A percentile compares a stretch with the other conserved stretches of the same genome.
Conservation (phyloP, 495 filamentous ascomycete species). For the Penicillium malachiteum region DNA sequence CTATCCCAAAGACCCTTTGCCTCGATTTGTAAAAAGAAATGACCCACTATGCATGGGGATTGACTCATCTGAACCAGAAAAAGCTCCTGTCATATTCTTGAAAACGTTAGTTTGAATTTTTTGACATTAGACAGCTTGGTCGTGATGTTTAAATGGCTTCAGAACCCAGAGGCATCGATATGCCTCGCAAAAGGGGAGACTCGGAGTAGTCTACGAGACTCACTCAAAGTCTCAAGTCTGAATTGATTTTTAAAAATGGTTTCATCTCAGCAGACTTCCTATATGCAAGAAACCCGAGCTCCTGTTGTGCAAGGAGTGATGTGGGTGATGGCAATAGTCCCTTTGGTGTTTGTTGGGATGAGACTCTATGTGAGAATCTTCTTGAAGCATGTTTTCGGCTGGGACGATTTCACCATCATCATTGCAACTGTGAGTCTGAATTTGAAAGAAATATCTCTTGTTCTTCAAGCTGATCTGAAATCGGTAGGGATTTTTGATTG, state of each 20-base stretch:
- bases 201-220: too few relatives aligned
- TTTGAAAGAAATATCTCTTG: neutral
- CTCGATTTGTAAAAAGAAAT: neutral
- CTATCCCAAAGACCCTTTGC: neutral
- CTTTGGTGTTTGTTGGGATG: constrained; percentile 20
- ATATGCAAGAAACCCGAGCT: constrained; percentile 12
- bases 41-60: neutral
- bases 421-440: constrained; percentile 19
- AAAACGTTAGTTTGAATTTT: constrained; percentile 1
- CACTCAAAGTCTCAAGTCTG: neutral
- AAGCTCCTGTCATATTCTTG: neutral
- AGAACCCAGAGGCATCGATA: neutral
- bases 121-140: neutral
- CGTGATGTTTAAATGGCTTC: constrained; percentile 6
- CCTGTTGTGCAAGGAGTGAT: constrained; percentile 25
- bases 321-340: constrained; percentile 26
- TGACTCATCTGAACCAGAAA: constrained; percentile 4
- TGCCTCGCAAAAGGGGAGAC: neutral
- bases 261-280: neutral
- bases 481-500: constrained; percentile 18
- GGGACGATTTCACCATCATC: constrained; percentile 28
- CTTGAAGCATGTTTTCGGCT: constrained; percentile 26
- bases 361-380: constrained; percentile 23
- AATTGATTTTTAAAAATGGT: neutral
- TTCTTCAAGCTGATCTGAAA: neutral